Evolutionary conservation across 2,329 filamentous ascomycete species (phyloP).

Genomic region (Aspergillus thermomutatus): DNA sequence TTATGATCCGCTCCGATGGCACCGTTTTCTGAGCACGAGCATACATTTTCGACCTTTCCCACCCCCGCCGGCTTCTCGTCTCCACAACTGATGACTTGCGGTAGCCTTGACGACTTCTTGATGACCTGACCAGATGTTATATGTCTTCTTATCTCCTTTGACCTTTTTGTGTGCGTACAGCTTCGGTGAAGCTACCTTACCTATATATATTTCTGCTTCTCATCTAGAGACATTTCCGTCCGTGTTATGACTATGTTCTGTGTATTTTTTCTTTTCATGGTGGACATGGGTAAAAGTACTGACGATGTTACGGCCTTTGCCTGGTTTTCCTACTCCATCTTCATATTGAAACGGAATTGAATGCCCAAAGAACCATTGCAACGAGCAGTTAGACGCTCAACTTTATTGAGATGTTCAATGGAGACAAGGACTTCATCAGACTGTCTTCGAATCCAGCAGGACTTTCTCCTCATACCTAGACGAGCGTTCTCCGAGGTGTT

Average conservation of each 20-base stretch:
- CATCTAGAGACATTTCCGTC: conserved; percentile 9
- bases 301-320: neutral
- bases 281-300: neutral
- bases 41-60: conserved; percentile 18
- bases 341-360: neutral
- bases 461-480: neutral
- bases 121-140: conserved; percentile 30
- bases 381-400: neutral
- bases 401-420: neutral
- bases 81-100: conserved; percentile 14
- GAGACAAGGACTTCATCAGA: neutral
- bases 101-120: conserved; percentile 30
- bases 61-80: conserved; percentile 15
- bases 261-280: conserved; percentile 8
- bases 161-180: neutral
- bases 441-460: neutral
- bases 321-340: neutral
- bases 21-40: conserved; percentile 72
- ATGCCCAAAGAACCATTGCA: neutral
- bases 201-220: conserved; percentile 8
- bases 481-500: neutral
- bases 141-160: conserved; percentile 9
- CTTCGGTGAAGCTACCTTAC: neutral
- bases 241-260: conserved; percentile 9
- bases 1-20: conserved; percentile 93